Conservation (phyloP, 345 rosid species). For the Camelina hispida region DNA sequence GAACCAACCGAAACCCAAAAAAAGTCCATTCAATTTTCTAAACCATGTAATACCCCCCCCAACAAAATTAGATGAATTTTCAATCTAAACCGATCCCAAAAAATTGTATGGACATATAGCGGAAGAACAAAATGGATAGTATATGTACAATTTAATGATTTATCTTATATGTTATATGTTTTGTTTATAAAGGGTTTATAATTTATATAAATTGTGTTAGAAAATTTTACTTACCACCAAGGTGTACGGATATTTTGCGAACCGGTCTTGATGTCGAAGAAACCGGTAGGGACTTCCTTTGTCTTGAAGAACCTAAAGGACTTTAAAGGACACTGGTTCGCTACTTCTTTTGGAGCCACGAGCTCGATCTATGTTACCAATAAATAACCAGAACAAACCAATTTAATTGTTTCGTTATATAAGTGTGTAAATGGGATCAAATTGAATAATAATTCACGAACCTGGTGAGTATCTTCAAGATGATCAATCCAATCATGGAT, state of each 20-base stretch:
- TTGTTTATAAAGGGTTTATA: too few species aligned
- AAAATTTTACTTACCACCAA: constrained; percentile 60
- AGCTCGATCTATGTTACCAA: constrained; percentile 51
- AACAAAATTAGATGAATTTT: too few species aligned
- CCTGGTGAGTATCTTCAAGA: constrained; percentile 65
- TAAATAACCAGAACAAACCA: background rate
- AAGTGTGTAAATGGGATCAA: background rate
- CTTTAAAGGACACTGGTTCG: constrained; percentile 53
- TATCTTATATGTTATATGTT: background rate
- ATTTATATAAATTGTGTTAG: background rate
- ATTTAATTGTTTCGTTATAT: background rate
- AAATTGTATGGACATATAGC: too few species aligned
- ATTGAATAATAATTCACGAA: background rate
- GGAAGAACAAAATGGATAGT: background rate
- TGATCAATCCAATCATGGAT: constrained; percentile 78
- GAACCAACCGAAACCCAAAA: background rate
- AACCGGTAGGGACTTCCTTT: constrained; percentile 58
- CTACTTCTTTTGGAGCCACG: constrained; percentile 56
- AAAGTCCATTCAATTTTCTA: background rate
- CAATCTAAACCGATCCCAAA: too few species aligned
- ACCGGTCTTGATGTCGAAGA: constrained; percentile 53
- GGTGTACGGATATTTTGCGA: constrained; percentile 55
- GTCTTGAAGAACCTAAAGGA: constrained; percentile 59
- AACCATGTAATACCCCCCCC: background rate
- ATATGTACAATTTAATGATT: background rate